These are phyloP conservation scores for Didymella segeticola DNA, from an alignment of 2,329 filamentous ascomycete species.

Conservation along the genomic window DNA sequence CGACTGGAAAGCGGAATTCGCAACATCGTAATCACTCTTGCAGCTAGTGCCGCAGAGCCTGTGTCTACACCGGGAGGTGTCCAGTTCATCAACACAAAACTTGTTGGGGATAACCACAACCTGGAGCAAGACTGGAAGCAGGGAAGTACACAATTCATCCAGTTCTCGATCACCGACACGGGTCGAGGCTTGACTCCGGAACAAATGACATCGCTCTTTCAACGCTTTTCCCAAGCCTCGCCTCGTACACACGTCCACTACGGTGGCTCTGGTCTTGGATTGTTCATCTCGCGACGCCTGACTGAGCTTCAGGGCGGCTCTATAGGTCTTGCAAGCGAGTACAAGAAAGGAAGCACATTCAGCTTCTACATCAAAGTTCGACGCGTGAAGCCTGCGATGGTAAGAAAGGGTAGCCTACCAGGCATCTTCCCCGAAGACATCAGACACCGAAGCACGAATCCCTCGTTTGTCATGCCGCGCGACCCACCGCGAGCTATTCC, in stretches of 20 bases:
- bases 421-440: conserved; percentile 31
- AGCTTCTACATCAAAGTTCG: conserved; percentile 43
- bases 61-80: conserved; percentile 38
- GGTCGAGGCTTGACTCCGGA: conserved; percentile 49
- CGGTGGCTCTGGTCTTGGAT: conserved; percentile 47
- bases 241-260: conserved; percentile 48
- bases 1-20: conserved; percentile 39
- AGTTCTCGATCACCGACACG: conserved; percentile 48
- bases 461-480: conserved; percentile 7
- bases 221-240: conserved; percentile 41
- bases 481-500: conserved; percentile 1
- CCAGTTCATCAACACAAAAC: conserved; percentile 34
- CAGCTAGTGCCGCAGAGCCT: conserved; percentile 41
- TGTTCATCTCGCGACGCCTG: conserved; percentile 43
- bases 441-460: conserved; percentile 22
- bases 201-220: conserved; percentile 43
- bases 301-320: conserved; percentile 44
- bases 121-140: conserved; percentile 44
- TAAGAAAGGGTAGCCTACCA: conserved; percentile 26
- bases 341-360: conserved; percentile 39
- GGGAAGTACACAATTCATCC: conserved; percentile 38
- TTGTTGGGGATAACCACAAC: conserved; percentile 28
- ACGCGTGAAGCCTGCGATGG: conserved; percentile 12
- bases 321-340: conserved; percentile 36
- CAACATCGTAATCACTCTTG: conserved; percentile 47